A percentile compares a stretch with the other conserved stretches of the same genome.
These are phyloP conservation scores for Lachancea thermotolerans DNA, from an alignment of 805 yeast genomes.

Conservation along the genomic window DNA sequence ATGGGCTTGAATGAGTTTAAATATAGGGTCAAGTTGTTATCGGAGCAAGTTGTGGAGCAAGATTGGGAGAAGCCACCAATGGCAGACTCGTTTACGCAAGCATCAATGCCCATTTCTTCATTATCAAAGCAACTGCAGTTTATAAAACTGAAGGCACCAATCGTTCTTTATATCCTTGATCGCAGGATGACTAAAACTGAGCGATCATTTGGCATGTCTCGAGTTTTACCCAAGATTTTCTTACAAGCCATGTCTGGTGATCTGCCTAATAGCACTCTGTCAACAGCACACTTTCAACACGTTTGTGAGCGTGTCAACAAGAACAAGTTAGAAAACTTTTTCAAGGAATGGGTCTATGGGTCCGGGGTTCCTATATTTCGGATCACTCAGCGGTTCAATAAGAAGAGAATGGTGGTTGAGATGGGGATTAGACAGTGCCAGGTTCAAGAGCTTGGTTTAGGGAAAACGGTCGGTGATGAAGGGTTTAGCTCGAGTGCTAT, in stretches of 20 bases:
- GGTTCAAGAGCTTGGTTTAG: conserved; percentile 43
- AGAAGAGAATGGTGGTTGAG: conserved; percentile 88
- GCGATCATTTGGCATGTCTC: conserved; percentile 81
- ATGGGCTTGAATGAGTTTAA: conserved; percentile 83
- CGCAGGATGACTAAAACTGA: conserved; percentile 94
- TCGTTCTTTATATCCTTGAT: conserved; percentile 78
- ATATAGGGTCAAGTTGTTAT: conserved; percentile 55
- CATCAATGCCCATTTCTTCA: conserved; percentile 28
- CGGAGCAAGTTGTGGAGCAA: conserved; percentile 60
- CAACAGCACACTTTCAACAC: conserved; percentile 80
- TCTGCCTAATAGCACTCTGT: conserved; percentile 64
- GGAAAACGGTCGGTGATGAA: conserved; percentile 20
- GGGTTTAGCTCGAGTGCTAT: conserved; percentile 27
- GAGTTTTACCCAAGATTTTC: conserved; percentile 87
- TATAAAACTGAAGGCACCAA: conserved; percentile 72
- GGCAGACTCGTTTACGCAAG: conserved; percentile 48
- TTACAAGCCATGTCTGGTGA: conserved; percentile 96
- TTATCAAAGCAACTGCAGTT: conserved; percentile 51
- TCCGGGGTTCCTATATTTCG: conserved; percentile 84
- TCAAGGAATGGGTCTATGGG: conserved; percentile 89
- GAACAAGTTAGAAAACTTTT: conserved; percentile 71
- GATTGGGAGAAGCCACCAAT: conserved; percentile 79
- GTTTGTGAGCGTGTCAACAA: conserved; percentile 95
- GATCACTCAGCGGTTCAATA: conserved; percentile 87
- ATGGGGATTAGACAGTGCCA: conserved; percentile 92